Evolutionary conservation across 1,284 basidiomycete genomes (phyloP), one percentile per base, ranked within the genome.

Genomic region (Cutaneotrichosporon curvatum): DNA sequence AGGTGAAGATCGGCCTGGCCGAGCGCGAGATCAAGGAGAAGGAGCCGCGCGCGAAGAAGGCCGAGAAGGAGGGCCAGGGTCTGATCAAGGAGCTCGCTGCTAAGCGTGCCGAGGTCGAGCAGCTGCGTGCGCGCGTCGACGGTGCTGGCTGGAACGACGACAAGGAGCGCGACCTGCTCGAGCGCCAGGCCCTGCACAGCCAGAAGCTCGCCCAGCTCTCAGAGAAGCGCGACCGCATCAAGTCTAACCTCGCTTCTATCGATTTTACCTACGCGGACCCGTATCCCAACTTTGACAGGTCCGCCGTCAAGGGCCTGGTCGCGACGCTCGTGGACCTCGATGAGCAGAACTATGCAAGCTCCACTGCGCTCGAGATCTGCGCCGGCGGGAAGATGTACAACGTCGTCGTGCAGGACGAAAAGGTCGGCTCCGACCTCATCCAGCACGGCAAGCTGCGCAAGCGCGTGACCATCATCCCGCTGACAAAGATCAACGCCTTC

Each of bases 311-410:
- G 64, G 95, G 95, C 37, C 78, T 87, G n/a, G 84, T 92, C n/a
- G 90, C 85, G 0, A 83, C 82, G 18, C 79, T 97, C 18, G 81
- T 96, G 55, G 76, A 80, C 0, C 79, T 99, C 2, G 78, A 82
- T 31, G 72, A 79, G 21, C 73, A 78, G 41, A 81, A 91, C 63
- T 82, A 81, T 61, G 75, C 82, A 59, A 86, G 85, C 53, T 81
- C 89, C 2, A 90, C 88, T 0, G 95, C 94, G 1, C 79, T 98
- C 20, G 95, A 99, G 71, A 85, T 97, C 53, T 84, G 87, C 23
- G 92, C 92, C 0, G 91, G 92, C 2, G 84, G 81, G 1, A 84
- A 85, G 55, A 76, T 98, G n/a, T 96, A 88, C 74, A 92, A 97
- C 54, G 85, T 94, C 33, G 86, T 97, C 18, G 88, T 97, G 18